Conservation (phyloP, 305 asterid genomes). For the Rubia peregrina region DNA sequence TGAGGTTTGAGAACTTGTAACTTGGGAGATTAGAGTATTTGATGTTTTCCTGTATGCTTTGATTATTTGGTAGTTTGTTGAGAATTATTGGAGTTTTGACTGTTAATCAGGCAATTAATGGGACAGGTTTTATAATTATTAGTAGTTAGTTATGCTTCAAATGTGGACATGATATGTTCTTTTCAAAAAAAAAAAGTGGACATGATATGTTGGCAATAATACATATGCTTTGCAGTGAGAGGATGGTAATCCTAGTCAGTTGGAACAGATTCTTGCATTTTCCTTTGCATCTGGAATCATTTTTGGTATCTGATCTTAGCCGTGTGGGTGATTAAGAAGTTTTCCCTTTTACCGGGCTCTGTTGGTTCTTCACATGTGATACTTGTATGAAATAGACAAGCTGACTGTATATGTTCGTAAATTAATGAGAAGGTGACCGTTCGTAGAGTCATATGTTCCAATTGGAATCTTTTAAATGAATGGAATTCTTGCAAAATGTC, state of each 20-base stretch:
- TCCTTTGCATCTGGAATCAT: slow-evolving; percentile 10
- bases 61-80: slow-evolving; percentile 5
- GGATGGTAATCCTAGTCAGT: slow-evolving; percentile 4
- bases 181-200: neutral
- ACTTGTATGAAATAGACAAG: neutral
- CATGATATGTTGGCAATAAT: slow-evolving; percentile 11
- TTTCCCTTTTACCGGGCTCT: neutral
- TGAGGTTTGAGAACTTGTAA: neutral
- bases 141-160: neutral
- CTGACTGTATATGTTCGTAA: neutral
- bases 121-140: slow-evolving; percentile 8
- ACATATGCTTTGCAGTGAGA: neutral
- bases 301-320: slow-evolving; percentile 8
- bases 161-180: slow-evolving; percentile 11
- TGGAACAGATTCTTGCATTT: slow-evolving; percentile 7
- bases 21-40: neutral
- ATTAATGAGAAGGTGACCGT: slow-evolving; percentile 9
- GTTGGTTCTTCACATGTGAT: neutral
- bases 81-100: slow-evolving; percentile 10
- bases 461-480: neutral
- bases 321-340: slow-evolving; percentile 7
- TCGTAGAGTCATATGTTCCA: neutral
- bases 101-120: slow-evolving; percentile 6
- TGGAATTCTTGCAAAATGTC: neutral
- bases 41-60: slow-evolving; percentile 5